Evolutionary conservation across 306 rosid genomes (phyloP), one percentile per base, ranked within the genome.

Genomic region (Rosa chinensis): DNA sequence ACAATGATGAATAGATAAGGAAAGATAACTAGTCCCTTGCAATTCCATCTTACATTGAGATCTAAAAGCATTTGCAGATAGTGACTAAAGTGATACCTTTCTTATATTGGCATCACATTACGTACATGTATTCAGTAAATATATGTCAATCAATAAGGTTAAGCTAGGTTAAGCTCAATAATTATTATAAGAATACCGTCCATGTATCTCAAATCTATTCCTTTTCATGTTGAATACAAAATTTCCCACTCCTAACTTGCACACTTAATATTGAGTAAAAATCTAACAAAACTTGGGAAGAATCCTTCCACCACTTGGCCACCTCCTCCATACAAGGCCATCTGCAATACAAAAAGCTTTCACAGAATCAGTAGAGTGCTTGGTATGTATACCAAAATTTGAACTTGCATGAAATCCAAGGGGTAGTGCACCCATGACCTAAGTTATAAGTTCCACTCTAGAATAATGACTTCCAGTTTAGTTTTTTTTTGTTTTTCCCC

Each of bases 281-380:
- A 28, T 28, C 32, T 5, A 20, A 71, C 72, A 79, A 79, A 79
- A 79, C 49, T 71, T 20, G 61, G 47, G 49, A 78, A 58, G 70
- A 70, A 78, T 28, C 42, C 63, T 45, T 62, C 72, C 28, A 14
- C 76, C 70, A 8, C 77, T 52, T 14, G 11, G 44, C 75, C 40
- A 14, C 28, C 81, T 28, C 32, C 32, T 68, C 68, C 4, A 17
- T 10, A 55, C 40, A 21, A 47, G 37, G n/a, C 45, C 82, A 58
- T 48, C 82, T 79, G 72, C 77, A 72, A 72, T 11, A 79, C 16
- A 61, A 32, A 17, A 61, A 58, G 17, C 62, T 70, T 55, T 66
- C 12, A 16, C n/a, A 48, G 56, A 32, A 47, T 55, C 75, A 48
- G 49, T 25, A 71, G 42, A 71, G 2, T 14, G 75, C 12, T 0